phyloP scores from a whole-genome alignment of 2,329 filamentous ascomycete genomes.

The Diplodia sapinea region DNA sequence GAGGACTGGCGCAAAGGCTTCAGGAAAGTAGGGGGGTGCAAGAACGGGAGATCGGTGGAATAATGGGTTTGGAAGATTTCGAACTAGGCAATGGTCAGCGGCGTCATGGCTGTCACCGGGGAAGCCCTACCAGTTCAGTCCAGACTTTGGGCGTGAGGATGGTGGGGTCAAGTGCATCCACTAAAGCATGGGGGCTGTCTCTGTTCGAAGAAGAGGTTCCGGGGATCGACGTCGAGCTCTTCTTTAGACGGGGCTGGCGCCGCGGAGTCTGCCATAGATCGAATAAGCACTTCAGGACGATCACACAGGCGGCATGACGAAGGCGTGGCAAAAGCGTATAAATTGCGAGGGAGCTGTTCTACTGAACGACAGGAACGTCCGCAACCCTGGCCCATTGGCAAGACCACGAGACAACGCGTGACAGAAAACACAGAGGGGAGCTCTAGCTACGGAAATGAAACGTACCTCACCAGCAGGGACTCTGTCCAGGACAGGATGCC shows the following conservation, averaged over 20 bases:
- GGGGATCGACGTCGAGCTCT: constrained; percentile 46
- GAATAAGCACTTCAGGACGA: constrained; percentile 26
- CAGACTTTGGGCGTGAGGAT: constrained; percentile 70
- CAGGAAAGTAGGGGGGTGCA: constrained; percentile 69
- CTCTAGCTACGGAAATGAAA: constrained; percentile 26
- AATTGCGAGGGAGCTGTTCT: constrained; percentile 31
- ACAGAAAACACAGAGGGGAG: not conserved
- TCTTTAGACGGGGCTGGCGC: constrained; percentile 41
- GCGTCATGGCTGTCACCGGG: constrained; percentile 28
- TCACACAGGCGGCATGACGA: constrained; percentile 27
- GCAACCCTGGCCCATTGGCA: constrained; percentile 14
- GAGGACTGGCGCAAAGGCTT: constrained; percentile 50
- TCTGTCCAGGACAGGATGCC: constrained; percentile 19
- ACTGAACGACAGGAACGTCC: constrained; percentile 19
- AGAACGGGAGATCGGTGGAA: constrained; percentile 72
- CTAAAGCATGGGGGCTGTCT: constrained; percentile 52
- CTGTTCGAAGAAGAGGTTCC: constrained; percentile 49
- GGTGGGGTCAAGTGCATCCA: constrained; percentile 66
- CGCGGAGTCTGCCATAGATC: constrained; percentile 28
- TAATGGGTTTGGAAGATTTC: constrained; percentile 74
- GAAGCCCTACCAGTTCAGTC: constrained; percentile 60
- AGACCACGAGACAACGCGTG: constrained; percentile 9
- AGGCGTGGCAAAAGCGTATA: constrained; percentile 20
- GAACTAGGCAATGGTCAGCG: constrained; percentile 49
- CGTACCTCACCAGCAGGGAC: constrained; percentile 29